Percentiles rank a stretch among this genome's conserved stretches.
Conservation (phyloP, 148 eudicot genomes). For the Nepenthes mirabilis region DNA sequence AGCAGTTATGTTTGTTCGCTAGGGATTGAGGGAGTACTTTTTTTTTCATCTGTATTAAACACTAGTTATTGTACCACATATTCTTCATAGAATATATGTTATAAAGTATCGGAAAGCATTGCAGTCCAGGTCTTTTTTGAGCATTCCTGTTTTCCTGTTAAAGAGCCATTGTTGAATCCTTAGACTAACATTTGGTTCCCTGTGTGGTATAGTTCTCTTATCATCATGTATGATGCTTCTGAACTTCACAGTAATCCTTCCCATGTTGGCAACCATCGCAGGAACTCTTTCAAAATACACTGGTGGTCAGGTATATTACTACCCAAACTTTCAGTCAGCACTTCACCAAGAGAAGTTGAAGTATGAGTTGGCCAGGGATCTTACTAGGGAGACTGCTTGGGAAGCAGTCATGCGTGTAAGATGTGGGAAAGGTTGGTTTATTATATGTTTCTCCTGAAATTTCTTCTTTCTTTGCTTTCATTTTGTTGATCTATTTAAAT, state of each 20-base stretch:
- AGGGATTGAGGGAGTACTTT: too few relatives aligned
- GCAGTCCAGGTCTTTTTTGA: not conserved
- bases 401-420: conserved; percentile 95
- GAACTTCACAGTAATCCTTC: not conserved
- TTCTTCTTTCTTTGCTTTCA: conserved; percentile 8
- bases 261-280: conserved; percentile 8
- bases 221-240: conserved; percentile 1
- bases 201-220: conserved; percentile 1
- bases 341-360: conserved; percentile 71
- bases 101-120: too few relatives aligned
- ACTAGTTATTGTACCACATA: too few relatives aligned
- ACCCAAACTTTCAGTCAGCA: conserved; percentile 66
- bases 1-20: too few relatives aligned
- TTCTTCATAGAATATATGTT: too few relatives aligned
- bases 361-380: conserved; percentile 86
- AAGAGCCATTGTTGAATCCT: too few relatives aligned
- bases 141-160: not conserved
- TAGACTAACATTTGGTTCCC: not conserved
- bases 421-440: conserved; percentile 83
- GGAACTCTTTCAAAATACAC: conserved; percentile 95
- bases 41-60: too few relatives aligned
- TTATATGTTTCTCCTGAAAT: not conserved
- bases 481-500: conserved; percentile 1
- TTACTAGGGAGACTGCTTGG: conserved; percentile 98
- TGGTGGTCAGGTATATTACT: conserved; percentile 85